Base-by-base conservation (phyloP, 306 rosid genomes). In the Inga oerstediana region DNA sequence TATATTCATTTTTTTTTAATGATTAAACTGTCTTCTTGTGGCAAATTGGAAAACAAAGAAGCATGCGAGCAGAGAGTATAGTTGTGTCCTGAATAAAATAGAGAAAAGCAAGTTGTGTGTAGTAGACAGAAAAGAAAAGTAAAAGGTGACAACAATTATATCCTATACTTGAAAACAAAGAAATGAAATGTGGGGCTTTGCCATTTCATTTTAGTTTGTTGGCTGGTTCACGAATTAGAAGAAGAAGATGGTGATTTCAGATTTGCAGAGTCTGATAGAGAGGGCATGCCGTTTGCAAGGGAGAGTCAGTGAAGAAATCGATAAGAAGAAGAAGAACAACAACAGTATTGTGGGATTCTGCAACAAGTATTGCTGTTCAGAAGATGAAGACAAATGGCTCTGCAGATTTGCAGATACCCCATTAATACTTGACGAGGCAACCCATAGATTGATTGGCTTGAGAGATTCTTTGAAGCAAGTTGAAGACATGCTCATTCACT, bases 381-480 rank as follows among this genome's bases (percentile, higher is more conserved):
- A 82, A 52, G 74, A 79, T 70, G 77, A 86, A 20, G 30, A 58
- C 30, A n/a, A 59, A 72, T 79, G 75, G 32, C 70, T 71, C 71
- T 79, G 76, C 64, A 79, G 77, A 45, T 39, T 66, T 52, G 17
- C 79, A 13, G 80, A 77, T 82, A 79, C 71, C 71, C 82, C 81
- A 79, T 85, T 78, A 61, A 75, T 30, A 64, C 13, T 65, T 14
- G 17, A 24, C 7, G 80, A 79, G 35, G 86, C 76, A 64, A 82
- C 81, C 81, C 54, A 67, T 51, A 85, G 59, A 48, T 32, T 85
- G 85, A 80, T 88, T 70, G 79, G 65, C 67, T 56, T 59, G 20
- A 80, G 81, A 67, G 84, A 88, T 59, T 80, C 83, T 39, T 41
- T 88, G 15, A 85, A 76, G 78, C 79, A 80, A 30, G 85, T 82